Evolutionary conservation across 108 stramenopile genomes (phyloP).

Genomic region (Aurantiochytrium sp.): DNA sequence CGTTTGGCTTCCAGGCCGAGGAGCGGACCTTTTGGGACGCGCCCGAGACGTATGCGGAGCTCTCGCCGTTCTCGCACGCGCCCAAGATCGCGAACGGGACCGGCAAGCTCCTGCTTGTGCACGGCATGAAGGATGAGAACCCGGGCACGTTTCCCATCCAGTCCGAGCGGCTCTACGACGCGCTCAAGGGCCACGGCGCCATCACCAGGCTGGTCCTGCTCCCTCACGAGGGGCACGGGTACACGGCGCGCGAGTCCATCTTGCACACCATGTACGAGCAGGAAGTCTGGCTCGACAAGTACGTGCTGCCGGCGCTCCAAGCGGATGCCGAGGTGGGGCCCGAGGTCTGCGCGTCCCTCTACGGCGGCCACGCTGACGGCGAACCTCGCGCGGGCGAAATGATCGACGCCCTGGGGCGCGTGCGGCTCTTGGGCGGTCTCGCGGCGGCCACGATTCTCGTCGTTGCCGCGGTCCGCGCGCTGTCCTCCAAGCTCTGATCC

Average conservation of each 20-base stretch:
- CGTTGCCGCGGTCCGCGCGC: neutral
- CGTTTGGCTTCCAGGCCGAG: conserved; percentile 45
- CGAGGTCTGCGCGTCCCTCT: neutral
- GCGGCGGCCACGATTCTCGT: neutral
- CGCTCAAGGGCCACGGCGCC: conserved; percentile 56
- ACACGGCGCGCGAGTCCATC: conserved; percentile 51
- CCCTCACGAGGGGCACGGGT: conserved; percentile 51
- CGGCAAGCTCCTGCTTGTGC: conserved; percentile 51
- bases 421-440: neutral
- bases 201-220: conserved; percentile 51
- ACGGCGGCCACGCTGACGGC: no score
- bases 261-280: conserved; percentile 57
- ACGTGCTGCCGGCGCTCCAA: neutral
- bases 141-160: conserved; percentile 53
- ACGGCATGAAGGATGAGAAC: conserved; percentile 56
- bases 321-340: neutral
- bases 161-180: conserved; percentile 51
- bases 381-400: neutral
- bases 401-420: neutral
- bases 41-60: conserved; percentile 50
- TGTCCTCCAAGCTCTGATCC: neutral
- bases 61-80: conserved; percentile 57
- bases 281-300: conserved; percentile 49
- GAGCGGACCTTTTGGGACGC: conserved; percentile 56
- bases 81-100: conserved; percentile 40